Evolutionary conservation across 164 flowering plant species (phyloP).

Genomic region (Pachysandra terminalis): DNA sequence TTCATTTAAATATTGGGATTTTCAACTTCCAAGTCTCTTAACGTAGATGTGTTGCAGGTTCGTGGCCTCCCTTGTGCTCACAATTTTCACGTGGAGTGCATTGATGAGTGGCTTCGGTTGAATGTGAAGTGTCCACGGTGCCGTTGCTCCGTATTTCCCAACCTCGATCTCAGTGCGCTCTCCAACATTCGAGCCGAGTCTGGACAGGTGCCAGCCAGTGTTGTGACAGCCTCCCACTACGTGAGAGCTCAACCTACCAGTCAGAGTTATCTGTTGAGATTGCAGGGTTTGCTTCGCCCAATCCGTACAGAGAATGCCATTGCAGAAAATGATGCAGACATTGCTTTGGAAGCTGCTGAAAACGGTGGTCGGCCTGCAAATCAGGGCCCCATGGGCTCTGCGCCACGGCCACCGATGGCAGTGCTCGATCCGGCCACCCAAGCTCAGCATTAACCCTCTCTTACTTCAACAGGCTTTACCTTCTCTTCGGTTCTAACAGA

Average conservation of each 20-base stretch:
- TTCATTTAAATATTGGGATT: background rate
- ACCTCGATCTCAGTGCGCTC: constrained; percentile 92
- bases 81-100: constrained; percentile 96
- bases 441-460: constrained; percentile 1
- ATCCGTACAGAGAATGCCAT: constrained; percentile 56
- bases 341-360: constrained; percentile 45
- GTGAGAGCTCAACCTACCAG: constrained; percentile 56
- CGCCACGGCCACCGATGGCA: constrained; percentile 6
- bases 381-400: constrained; percentile 6
- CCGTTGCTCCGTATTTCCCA: constrained; percentile 91
- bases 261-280: constrained; percentile 67
- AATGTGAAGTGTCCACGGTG: constrained; percentile 97
- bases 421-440: constrained; percentile 8
- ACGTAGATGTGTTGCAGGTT: constrained; percentile 54
- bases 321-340: constrained; percentile 27
- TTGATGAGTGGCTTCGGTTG: constrained; percentile 93
- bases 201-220: constrained; percentile 47
- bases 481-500: background rate
- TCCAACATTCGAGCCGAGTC: constrained; percentile 70
- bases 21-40: constrained; percentile 1
- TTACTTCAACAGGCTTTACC: too few species aligned
- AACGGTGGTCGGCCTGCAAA: constrained; percentile 32
- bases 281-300: constrained; percentile 75
- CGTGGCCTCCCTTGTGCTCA: constrained; percentile 99
- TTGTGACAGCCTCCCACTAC: constrained; percentile 46